Base-by-base conservation (phyloP, 2,329 filamentous ascomycete species). In the Penicillium brasilianum region DNA sequence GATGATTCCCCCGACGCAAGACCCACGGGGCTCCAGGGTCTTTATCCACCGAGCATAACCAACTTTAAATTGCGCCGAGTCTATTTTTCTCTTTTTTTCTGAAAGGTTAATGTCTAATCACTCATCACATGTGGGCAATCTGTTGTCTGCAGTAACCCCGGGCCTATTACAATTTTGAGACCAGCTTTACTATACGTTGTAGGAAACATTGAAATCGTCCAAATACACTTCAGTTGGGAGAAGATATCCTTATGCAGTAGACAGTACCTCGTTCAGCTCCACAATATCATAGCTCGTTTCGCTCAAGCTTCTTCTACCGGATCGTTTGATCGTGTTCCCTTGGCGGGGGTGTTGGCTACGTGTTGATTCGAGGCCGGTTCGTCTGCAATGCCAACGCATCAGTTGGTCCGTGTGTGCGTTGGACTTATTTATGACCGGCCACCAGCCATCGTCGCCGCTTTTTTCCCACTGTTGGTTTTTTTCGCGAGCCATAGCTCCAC, bases 331-430 rank as follows among this genome's bases (percentile, higher is more conserved):
- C 8, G 28, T 46, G 30, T n/a, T 30, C 18, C 49, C 48, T 61
- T 55, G 62, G 59, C 62, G 59, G 59, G 61, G 56, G 43, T 36
- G 49, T 39, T 55, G 43, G 50, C 49, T 34, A 55, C 53, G 43
- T 43, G 43, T 55, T 56, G 30, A 55, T 58, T 52, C 28, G 55
- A 34, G 48, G 46, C 7, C 36, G 14, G 37, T 58, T 59, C 51
- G 34, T 55, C 63, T 66, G 65, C 65, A 66, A 18, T 57, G 66
- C 63, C 67, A 69, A 65, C 67, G 61, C 67, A 69, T 67, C 65
- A 61, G 14, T 67, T 67, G 67, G 67, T 63, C 67, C 66, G 66
- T 69, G 67, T 67, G 60, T 67, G 60, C 54, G 62, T 57, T 60
- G 63, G 56, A 57, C 43, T 66, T 69, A 69, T 67, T 64, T 67